A percentile compares a stretch with the other conserved stretches of the same genome.
Evolutionary conservation across 257 asterid genomes (phyloP).

Genomic region (Capsicum baccatum): DNA sequence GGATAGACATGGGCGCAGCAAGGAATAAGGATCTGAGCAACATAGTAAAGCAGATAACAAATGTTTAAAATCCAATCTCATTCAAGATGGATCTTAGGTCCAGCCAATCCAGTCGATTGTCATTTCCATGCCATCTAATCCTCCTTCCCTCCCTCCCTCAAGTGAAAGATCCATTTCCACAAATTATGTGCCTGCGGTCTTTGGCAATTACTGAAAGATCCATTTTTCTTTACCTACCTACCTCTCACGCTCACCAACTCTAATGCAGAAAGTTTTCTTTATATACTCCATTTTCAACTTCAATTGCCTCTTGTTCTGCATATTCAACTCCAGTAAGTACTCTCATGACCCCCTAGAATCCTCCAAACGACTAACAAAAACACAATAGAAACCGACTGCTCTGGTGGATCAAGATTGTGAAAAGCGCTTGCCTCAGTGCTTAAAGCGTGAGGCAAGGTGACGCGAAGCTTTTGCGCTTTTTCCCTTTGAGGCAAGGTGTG

Average conservation of each 20-base stretch:
- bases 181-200: neutral
- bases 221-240: neutral
- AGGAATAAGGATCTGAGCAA: neutral
- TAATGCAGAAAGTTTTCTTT: neutral
- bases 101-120: neutral
- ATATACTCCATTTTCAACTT: slow-evolving; percentile 8
- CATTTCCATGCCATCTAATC: neutral
- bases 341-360: neutral
- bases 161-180: neutral
- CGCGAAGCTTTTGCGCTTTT: no score
- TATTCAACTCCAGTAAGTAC: neutral
- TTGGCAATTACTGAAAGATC: neutral
- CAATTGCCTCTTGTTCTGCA: neutral
- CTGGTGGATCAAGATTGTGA: no score
- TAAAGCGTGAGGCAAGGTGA: no score
- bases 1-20: neutral
- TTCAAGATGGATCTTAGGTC: slow-evolving; percentile 15
- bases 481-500: no score
- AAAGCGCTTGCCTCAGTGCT: no score
- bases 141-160: neutral
- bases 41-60: slow-evolving; percentile 3
- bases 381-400: neutral
- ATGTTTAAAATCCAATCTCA: neutral
- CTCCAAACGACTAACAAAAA: neutral
- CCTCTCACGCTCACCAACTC: neutral